Evolutionary conservation across 1,284 basidiomycete genomes (phyloP).

Genomic region (Mixia osmundae): DNA sequence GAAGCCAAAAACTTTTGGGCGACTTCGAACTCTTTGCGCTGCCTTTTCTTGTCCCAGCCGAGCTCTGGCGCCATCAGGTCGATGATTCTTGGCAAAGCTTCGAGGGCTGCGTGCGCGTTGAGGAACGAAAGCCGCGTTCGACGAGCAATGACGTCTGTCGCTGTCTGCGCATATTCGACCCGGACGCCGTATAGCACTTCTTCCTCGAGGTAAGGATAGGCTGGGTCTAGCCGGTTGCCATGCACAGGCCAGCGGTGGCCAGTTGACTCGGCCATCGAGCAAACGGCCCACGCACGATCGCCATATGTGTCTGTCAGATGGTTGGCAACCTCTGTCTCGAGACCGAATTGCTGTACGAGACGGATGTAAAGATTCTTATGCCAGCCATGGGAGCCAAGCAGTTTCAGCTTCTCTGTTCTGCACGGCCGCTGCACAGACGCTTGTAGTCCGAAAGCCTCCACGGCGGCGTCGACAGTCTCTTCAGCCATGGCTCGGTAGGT

Average conservation of each 20-base stretch:
- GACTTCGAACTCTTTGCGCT: slow-evolving; percentile 34
- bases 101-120: slow-evolving; percentile 65
- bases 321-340: slow-evolving; percentile 58
- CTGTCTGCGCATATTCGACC: slow-evolving; percentile 75
- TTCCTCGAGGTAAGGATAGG: slow-evolving; percentile 79
- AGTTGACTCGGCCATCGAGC: slow-evolving; percentile 52
- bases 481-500: slow-evolving; percentile 85
- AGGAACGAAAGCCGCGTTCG: slow-evolving; percentile 80
- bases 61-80: slow-evolving; percentile 78
- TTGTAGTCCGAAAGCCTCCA: slow-evolving; percentile 49
- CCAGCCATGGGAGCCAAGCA: slow-evolving; percentile 90
- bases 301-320: slow-evolving; percentile 87
- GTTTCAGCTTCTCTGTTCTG: slow-evolving; percentile 53
- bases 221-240: slow-evolving; percentile 46
- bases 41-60: slow-evolving; percentile 40
- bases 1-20: slow-evolving; percentile 23
- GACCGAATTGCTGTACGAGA: slow-evolving; percentile 47
- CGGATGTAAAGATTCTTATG: slow-evolving; percentile 91
- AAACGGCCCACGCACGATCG: slow-evolving; percentile 87
- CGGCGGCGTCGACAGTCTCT: slow-evolving; percentile 75
- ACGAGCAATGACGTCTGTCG: slow-evolving; percentile 76
- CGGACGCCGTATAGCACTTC: slow-evolving; percentile 77
- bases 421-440: slow-evolving; percentile 37
- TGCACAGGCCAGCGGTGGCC: slow-evolving; percentile 63
- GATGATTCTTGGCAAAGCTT: slow-evolving; percentile 61